These are phyloP conservation scores for Dactylellina parvicollis DNA, from an alignment of 2,329 filamentous ascomycete genomes.

Conservation along the genomic window DNA sequence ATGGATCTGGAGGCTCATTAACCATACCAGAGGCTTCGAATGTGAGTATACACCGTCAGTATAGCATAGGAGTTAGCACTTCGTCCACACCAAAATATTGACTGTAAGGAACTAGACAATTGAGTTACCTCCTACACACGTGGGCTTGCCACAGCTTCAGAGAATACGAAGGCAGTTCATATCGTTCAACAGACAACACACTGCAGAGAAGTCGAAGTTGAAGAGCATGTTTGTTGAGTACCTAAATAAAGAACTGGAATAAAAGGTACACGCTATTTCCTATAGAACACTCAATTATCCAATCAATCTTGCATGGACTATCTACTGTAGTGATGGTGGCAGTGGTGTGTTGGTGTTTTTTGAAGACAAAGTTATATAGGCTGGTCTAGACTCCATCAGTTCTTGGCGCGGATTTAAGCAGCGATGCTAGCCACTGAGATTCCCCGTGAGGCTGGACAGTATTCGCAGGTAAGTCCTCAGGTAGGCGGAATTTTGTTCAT, in stretches of 20 bases:
- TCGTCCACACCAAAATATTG: background rate
- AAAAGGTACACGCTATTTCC: too few species aligned
- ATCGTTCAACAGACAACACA: slow-evolving; percentile 75
- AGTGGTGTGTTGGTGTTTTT: slow-evolving; percentile 2
- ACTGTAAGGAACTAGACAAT: slow-evolving; percentile 65
- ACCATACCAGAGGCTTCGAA: slow-evolving; percentile 35
- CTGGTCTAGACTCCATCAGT: slow-evolving; percentile 15
- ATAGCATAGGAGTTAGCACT: background rate
- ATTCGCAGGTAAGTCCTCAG: slow-evolving; percentile 2
- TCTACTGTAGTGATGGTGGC: too few species aligned
- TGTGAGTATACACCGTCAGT: slow-evolving; percentile 18
- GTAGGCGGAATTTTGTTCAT: too few species aligned
- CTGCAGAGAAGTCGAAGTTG: slow-evolving; percentile 68
- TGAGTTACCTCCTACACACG: slow-evolving; percentile 72
- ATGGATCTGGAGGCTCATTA: slow-evolving; percentile 43
- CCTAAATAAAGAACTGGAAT: slow-evolving; percentile 66
- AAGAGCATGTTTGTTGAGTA: slow-evolving; percentile 73
- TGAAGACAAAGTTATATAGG: background rate
- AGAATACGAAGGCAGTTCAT: slow-evolving; percentile 81
- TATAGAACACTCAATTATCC: too few species aligned
- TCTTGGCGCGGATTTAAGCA: slow-evolving; percentile 47
- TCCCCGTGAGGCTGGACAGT: background rate
- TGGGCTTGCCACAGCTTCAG: slow-evolving; percentile 80
- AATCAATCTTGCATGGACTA: too few species aligned
- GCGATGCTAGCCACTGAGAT: background rate